These are phyloP conservation scores for Colletotrichum noveboracense DNA, from an alignment of 2,329 filamentous ascomycete genomes.

Conservation along the genomic window DNA sequence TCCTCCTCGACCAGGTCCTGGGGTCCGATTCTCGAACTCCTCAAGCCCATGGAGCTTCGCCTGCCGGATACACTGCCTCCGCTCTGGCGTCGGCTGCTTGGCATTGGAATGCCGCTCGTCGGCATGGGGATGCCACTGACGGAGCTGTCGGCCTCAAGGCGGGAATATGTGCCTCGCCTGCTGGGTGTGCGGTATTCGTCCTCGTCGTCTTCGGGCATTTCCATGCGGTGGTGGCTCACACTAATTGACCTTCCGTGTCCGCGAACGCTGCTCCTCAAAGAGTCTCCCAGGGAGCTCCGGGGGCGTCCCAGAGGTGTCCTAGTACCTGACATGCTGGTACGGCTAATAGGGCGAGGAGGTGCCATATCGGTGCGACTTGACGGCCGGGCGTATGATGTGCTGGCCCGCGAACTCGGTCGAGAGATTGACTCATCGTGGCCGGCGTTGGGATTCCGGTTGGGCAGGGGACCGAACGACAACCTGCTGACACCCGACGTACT, in stretches of 20 bases:
- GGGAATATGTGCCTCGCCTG: conserved; percentile 58
- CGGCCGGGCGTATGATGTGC: conserved; percentile 60
- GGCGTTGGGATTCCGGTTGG: conserved; percentile 57
- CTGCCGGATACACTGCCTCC: conserved; percentile 28
- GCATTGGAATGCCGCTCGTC: conserved; percentile 52
- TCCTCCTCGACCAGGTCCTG: conserved; percentile 56
- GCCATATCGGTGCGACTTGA: conserved; percentile 60
- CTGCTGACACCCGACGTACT: conserved; percentile 68
- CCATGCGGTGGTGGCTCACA: conserved; percentile 54
- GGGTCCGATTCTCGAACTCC: conserved; percentile 29
- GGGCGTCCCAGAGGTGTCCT: conserved; percentile 74
- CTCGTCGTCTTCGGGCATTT: conserved; percentile 50
- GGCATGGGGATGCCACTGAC: conserved; percentile 45
- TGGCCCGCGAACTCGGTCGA: conserved; percentile 77
- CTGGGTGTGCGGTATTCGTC: conserved; percentile 58
- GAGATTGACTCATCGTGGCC: conserved; percentile 51
- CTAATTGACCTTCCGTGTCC: conserved; percentile 57
- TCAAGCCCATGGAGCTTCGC: conserved; percentile 41
- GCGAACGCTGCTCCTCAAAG: conserved; percentile 51
- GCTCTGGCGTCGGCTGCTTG: conserved; percentile 49
- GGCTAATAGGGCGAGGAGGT: conserved; percentile 66
- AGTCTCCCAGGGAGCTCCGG: conserved; percentile 64
- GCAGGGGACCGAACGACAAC: conserved; percentile 67
- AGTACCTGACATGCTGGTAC: conserved; percentile 63
- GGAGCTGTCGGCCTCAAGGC: conserved; percentile 46